Conservation (phyloP, 1,284 basidiomycete species). For the Rhodotorula glutinis region DNA sequence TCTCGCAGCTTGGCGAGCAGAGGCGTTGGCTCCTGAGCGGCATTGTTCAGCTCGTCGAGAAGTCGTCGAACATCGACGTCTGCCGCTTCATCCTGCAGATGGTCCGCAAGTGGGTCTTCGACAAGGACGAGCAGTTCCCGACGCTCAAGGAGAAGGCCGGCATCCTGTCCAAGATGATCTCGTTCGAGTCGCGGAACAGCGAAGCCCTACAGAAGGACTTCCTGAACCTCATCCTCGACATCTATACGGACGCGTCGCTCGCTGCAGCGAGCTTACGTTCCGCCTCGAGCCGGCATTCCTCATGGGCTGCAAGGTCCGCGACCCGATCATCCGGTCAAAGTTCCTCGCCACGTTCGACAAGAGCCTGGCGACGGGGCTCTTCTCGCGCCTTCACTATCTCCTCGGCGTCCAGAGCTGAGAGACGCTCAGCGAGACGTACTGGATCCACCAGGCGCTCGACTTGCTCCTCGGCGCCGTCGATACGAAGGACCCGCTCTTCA, state of each 20-base stretch:
- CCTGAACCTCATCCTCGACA: constrained; percentile 86
- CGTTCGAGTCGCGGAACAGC: constrained; percentile 72
- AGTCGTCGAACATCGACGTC: constrained; percentile 77
- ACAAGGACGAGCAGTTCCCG: constrained; percentile 72
- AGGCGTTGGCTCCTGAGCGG: constrained; percentile 65
- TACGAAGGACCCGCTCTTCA: constrained; percentile 54
- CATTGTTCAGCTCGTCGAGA: constrained; percentile 80
- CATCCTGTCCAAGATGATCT: constrained; percentile 83
- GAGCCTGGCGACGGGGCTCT: constrained; percentile 78
- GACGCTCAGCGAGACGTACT: constrained; percentile 84
- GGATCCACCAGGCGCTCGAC: constrained; percentile 90
- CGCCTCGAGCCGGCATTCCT: constrained; percentile 91
- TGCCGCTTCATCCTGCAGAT: constrained; percentile 85
- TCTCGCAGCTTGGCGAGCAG: constrained; percentile 56
- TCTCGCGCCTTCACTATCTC: constrained; percentile 82
- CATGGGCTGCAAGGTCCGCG: constrained; percentile 84
- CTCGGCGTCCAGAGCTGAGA: constrained; percentile 97
- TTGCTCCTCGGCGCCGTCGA: constrained; percentile 83
- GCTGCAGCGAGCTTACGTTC: constrained; percentile 91
- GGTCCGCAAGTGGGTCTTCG: constrained; percentile 82
- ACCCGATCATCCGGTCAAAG: constrained; percentile 71
- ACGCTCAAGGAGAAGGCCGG: constrained; percentile 95
- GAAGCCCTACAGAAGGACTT: constrained; percentile 75
- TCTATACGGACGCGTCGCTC: constrained; percentile 82
- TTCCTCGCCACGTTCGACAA: constrained; percentile 90